Base-by-base conservation (phyloP, 176 grass and related monocot genomes). In the Phoenix dactylifera region DNA sequence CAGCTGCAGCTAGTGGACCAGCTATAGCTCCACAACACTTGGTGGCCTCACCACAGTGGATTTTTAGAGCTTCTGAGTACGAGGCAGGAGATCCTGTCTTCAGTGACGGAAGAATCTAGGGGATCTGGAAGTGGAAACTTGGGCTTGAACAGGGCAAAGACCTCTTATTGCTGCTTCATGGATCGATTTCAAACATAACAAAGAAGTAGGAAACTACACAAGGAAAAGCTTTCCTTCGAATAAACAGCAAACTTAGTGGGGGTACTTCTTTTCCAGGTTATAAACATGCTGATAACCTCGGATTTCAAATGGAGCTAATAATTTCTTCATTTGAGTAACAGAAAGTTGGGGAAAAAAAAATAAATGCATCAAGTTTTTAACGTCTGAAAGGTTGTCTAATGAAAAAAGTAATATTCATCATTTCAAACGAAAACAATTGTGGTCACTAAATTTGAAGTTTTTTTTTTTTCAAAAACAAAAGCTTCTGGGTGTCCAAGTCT, bases 251-350 rank as follows among this genome's bases (percentile, higher is more conserved):
- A 52, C 26, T 52, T 39, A 49, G 69, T 20, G 17, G 1, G 5
- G 52, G 22, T 54, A 95, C 90, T 76, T 74, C 70, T 62, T 83
- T 72, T 86, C 85, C 55, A 95, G 60, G 73, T 89, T 95, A 69
- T 95, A 95, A 49, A 86, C 85, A 23, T 82, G 70, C 64, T 89
- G 85, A 55, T 81, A 78, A 25, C 90, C 90, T 7, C 79, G 79
- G 82, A 95, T 95, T 67, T 89, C 90, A 24, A 89, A 95, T 16
- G 90, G 90, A 63, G 86, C 72, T 15, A 89, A 73, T 62, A 89
- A 24, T 50, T 62, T 89, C 86, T 95, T 70, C 67, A 81, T 4
- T 28, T 28, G 30, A 70, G 49, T 50, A 4, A 17, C 19, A 60
- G n/a, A 19, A 59, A 20, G 20, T 20, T 20, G 20, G 20, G 20